These are phyloP conservation scores for Fusarium sp. DNA, from an alignment of 2,329 filamentous ascomycete genomes.

Conservation along the genomic window DNA sequence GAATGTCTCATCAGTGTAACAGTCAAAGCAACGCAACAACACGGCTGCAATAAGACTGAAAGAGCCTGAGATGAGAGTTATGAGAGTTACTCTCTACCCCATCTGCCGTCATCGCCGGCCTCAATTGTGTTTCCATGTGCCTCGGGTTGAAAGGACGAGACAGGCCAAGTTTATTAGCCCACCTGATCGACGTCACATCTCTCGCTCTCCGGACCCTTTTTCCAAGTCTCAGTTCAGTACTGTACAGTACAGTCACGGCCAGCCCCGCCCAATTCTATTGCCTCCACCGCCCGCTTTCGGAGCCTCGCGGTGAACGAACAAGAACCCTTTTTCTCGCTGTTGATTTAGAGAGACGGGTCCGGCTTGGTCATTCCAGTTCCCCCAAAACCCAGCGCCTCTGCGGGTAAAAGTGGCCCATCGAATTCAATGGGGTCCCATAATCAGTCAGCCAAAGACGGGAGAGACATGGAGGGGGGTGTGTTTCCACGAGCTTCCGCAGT, in stretches of 20 bases:
- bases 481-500: conserved; percentile 41
- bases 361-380: conserved; percentile 41
- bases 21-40: not conserved
- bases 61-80: conserved; percentile 15
- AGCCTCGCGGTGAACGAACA: conserved; percentile 41
- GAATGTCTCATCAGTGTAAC: conserved; percentile 9
- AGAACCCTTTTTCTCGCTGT: conserved; percentile 12
- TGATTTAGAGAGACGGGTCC: conserved; percentile 20
- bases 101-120: conserved; percentile 40
- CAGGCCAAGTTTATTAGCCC: conserved; percentile 30
- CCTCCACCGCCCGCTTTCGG: conserved; percentile 48
- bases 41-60: conserved; percentile 22
- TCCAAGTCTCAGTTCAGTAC: conserved; percentile 1
- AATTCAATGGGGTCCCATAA: conserved; percentile 19
- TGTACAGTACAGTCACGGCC: conserved; percentile 12
- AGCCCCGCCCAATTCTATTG: conserved; percentile 12
- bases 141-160: conserved; percentile 27
- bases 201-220: conserved; percentile 12
- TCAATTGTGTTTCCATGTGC: conserved; percentile 33
- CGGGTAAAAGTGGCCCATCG: conserved; percentile 47
- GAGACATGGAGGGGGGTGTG: conserved; percentile 31
- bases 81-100: not conserved
- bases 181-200: conserved; percentile 42
- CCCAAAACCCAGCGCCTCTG: conserved; percentile 31
- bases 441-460: conserved; percentile 28